A percentile compares a stretch with the other conserved stretches of the same genome.
Evolutionary conservation across 2,329 filamentous ascomycete genomes (phyloP).

Genomic region (Neofusicoccum kwambonambiense): DNA sequence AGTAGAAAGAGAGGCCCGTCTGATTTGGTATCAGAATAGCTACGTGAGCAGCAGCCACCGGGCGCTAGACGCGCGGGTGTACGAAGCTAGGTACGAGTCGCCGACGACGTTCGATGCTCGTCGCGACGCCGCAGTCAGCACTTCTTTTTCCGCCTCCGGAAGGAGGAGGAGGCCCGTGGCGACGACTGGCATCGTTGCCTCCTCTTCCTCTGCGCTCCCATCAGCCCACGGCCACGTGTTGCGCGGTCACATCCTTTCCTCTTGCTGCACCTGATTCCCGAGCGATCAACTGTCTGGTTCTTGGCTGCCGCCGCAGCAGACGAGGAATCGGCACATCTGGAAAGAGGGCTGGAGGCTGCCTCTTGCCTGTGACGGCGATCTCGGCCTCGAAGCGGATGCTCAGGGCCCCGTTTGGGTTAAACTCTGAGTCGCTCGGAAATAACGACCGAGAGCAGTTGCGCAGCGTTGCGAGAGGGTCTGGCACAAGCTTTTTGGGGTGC

Average conservation of each 20-base stretch:
- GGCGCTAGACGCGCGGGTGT: neutral
- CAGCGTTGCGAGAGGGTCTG: neutral
- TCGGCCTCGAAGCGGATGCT: neutral
- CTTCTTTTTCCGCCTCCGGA: neutral
- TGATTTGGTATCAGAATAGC: neutral
- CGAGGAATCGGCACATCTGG: neutral
- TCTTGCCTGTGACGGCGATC: neutral
- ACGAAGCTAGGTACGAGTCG: neutral
- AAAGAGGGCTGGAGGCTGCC: neutral
- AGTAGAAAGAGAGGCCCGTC: neutral
- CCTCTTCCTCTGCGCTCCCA: neutral
- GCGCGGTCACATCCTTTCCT: neutral
- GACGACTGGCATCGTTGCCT: neutral
- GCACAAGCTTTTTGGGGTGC: constrained; percentile 11
- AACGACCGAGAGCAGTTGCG: neutral
- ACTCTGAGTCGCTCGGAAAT: neutral
- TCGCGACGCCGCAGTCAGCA: neutral
- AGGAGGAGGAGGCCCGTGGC: neutral
- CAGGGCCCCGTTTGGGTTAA: neutral
- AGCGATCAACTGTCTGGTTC: too few species aligned
- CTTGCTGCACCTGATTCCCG: too few species aligned
- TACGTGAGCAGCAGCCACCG: neutral
- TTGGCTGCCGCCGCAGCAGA: neutral
- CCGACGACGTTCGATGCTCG: too few species aligned
- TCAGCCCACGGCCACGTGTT: neutral